Base-by-base conservation (phyloP, 2,329 filamentous ascomycete genomes). In the Fusarium staphyleae region DNA sequence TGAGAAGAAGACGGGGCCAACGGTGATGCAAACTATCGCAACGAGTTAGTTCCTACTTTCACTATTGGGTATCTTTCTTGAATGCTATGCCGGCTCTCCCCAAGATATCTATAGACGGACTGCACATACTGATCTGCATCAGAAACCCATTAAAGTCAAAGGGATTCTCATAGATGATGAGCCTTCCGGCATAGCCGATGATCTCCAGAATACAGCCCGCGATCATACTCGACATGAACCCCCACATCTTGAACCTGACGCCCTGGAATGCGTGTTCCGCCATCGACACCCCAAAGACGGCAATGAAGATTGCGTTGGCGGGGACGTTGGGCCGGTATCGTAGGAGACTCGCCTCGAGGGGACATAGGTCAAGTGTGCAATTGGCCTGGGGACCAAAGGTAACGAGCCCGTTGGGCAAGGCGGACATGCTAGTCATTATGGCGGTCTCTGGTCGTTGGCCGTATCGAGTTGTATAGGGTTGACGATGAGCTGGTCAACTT, bases 111-210 rank as follows among this genome's bases (percentile, higher is more conserved):
- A n/a, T 11, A 7, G 46, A 5, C n/a, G 7, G 15, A 15, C 16
- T 14, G 3, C 5, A 66, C 63, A n/a, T 84, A 78, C 79, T 75
- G 52, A 87, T 87, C 66, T 89, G 83, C n/a, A 87, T 79, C 62
- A 88, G 75, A 64, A 89, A 89, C 0, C 78, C 82, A 8, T 65
- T 66, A 63, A 86, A 80, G 35, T 67, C 72, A 63, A 84, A 88
- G 0, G 84, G 82, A 52, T 87, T 82, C 28, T 78, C 55, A 55
- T 82, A 74, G 36, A 86, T 73, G 48, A 84, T 67, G 22, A 87
- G 71, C 3, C 86, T 77, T 2, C 83, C 87, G 1, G 73, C 72
- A 54, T 89, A 89, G 22, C 87, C 86, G 24, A 86, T 65, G 14
- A 87, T 78, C 66, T 87, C 85, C 40, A 79, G 72, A 9, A 80